Evolutionary conservation across 1,284 basidiomycete genomes (phyloP), one percentile per base, ranked within the genome.

Genomic region (Cryptococcus maquisensis): DNA sequence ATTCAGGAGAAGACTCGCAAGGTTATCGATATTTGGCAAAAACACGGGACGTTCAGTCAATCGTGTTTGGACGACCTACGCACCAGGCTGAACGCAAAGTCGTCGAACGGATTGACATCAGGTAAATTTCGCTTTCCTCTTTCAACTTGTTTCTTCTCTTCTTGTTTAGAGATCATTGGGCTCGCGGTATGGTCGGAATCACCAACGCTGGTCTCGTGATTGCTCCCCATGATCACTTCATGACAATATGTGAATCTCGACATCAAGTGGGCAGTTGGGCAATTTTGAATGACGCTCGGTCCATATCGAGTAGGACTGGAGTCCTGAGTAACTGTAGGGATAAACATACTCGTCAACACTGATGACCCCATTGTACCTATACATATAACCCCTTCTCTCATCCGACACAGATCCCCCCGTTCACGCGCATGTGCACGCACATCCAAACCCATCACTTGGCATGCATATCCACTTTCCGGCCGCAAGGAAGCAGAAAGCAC

Each of bases 1-100:
- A 69, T 67, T 74, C 80, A 96, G 92, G 93, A 95, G 80, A 96
- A 96, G 78, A 83, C 88, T 49, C 86, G 87, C 80, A 96, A 95
- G 78, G 85, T 96, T 68, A 82, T 92, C 77, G 93, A 95, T 77
- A 95, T 96, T 67, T 96, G 92, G 92, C 82, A 81, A 69, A 93
- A 91, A 76, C 83, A 84, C 59, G 83, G 80, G 75, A 93, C 92
- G 46, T 96, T 96, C 78, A 85, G 89, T 55, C 71, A 84, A 63
- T 71, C 80, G 15, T 70, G 69, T 47, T 51, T 73, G 24, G 58
- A 59, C 12, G 50, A 61, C 43, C 61, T 73, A 4, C 51, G 60
- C 18, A 47, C 35, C 23, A 58, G 57, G 28, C 24, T 69, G 4
- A 42, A 43, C 15, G 49, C 28, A 32, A 10, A 32, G 28, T 32